Base-by-base conservation (phyloP, 805 yeast genomes). In the Wickerhamiella shivajii region DNA sequence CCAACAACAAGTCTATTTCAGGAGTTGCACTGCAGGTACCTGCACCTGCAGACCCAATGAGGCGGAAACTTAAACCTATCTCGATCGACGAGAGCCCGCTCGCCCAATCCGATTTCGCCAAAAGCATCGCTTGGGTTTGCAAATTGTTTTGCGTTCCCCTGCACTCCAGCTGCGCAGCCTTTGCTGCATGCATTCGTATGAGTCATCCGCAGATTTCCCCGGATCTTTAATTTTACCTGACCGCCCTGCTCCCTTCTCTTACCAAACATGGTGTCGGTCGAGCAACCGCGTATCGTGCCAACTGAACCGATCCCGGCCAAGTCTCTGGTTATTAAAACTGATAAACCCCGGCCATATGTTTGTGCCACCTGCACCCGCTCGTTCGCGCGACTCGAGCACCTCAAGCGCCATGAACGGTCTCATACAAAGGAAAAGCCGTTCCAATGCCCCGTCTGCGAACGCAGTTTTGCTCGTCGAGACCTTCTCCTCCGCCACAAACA, bases 391-490 rank as follows among this genome's bases (percentile, higher is more conserved):
- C 64, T 81, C 31, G 98, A 87, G 56, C 98, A 87, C 56, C 64
- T 90, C 49, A 84, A 80, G 55, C 73, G 98, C 38, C 98, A 87
- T 51, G 92, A 84, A 47, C 63, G 96, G 25, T 76, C 92, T 0
- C 98, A 87, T 53, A 87, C 98, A 7, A 81, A 85, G 53, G 96
- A 85, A 56, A 84, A 84, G 52, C 97, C 97, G 1, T 87, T 77
- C 59, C 90, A 81, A 51, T 87, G 98, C 58, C 92, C 93, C 2
- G 85, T 85, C 6, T 87, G 97, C 56, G 96, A 93, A 21, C 71
- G 97, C 31, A 79, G 94, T 51, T 87, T 90, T 60, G 96, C 97
- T 4, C 64, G 98, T 37, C 61, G 96, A 5, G 66, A 61, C 37
- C 46, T 61, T 36, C 45, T 90, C 18, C 64, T 90, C 35, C 68